Evolutionary conservation across 2,329 filamentous ascomycete species (phyloP), one percentile per base, ranked within the genome.

Genomic region (Xylariales sp.): DNA sequence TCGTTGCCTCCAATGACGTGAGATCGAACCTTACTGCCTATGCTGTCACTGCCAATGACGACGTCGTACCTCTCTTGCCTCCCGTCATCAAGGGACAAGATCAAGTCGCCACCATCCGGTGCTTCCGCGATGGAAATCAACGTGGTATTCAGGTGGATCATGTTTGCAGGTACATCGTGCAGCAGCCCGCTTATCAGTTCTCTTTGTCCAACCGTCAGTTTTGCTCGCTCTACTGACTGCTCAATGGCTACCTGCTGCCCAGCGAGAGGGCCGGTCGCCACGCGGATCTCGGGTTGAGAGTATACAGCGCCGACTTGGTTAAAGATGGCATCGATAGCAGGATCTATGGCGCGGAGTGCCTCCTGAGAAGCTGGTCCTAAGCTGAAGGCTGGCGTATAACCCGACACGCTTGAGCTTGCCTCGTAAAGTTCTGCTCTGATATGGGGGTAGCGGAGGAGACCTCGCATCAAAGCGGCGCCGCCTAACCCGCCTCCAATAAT

Each of bases 381-480:
- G 6, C 42, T 33, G 1, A 59, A 33, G 2, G 42, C 48, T 4
- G 49, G 50, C 1, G 49, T 48, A 15, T 55, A 52, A 25, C 53
- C 49, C 13, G 40, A 45, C 31, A 55, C 54, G 3, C 37, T 27
- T 5, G 54, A 52, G 2, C 43, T 43, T 3, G 53, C 40, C 13
- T 57, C 52, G 41, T 57, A 59, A 18, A 59, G 43, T 33, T 57
- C 53, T 11, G 47, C 54, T 10, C 44, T 43, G 11, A 59, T 48
- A 33, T 57, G 55, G 24, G 51, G 49, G 38, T 56, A 45, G 15
- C 50, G 42, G 4, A 57, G 27, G 8, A 59, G 49, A 3, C 55
- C 56, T 12, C 52, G 46, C 4, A 57, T 37, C 5, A 57, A 32
- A 19, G 41, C 38, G 4, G 50, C 50, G 8, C 49, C 50, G 8